A percentile compares a stretch with the other conserved stretches of the same genome.
Evolutionary conservation across 2,329 filamentous ascomycete species (phyloP).

Genomic region (Aspergillus alliaceus): DNA sequence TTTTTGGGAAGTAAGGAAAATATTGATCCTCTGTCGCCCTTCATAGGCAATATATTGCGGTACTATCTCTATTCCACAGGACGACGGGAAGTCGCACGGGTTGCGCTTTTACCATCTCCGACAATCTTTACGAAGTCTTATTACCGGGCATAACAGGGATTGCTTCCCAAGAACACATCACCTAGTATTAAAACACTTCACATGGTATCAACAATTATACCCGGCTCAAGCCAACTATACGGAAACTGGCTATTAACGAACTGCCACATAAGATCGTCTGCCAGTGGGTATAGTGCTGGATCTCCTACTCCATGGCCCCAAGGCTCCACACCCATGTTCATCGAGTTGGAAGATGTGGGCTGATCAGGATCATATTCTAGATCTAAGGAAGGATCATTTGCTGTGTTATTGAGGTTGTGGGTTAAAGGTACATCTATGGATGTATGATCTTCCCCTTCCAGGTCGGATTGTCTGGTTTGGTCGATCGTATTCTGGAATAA

Average conservation of each 20-base stretch:
- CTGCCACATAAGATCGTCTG: constrained; percentile 23
- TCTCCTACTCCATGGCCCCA: background rate
- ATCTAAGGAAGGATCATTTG: background rate
- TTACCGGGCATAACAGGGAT: no score
- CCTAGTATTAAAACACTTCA: no score
- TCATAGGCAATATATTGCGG: no score
- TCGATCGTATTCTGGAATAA: background rate
- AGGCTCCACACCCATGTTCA: background rate
- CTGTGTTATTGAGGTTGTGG: background rate
- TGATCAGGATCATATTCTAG: no score
- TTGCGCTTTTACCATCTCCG: no score
- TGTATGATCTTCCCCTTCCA: background rate
- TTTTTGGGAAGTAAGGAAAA: no score
- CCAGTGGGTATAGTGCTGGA: background rate
- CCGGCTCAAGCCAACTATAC: constrained; percentile 12
- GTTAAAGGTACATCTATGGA: background rate
- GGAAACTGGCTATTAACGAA: constrained; percentile 24
- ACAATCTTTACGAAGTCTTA: no score
- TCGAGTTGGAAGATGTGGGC: background rate
- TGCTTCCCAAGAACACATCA: no score
- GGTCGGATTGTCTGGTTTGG: background rate
- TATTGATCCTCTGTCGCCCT: no score
- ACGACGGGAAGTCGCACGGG: no score
- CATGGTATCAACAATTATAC: background rate
- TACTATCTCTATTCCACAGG: no score